phyloP scores from a whole-genome alignment of 129 eudicot species.

The Chrysanthemum seticuspe region DNA sequence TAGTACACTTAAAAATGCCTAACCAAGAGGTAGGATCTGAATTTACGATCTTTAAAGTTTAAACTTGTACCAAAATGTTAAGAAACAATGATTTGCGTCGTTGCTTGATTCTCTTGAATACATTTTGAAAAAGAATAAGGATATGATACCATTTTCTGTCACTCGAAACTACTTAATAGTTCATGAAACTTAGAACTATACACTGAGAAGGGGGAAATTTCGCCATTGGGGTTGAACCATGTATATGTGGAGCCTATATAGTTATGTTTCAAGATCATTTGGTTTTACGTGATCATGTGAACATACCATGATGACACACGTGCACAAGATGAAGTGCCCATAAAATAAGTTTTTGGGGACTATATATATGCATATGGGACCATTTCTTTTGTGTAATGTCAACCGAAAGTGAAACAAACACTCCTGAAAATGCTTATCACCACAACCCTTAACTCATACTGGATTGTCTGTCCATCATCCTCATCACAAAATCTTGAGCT shows the following conservation, averaged over 20 bases:
- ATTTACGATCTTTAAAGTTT: no score
- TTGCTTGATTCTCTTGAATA: neutral
- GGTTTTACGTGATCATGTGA: slow-evolving; percentile 28
- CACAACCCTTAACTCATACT: slow-evolving; percentile 11
- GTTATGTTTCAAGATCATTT: neutral
- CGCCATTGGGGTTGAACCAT: slow-evolving; percentile 1
- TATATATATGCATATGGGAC: slow-evolving; percentile 32
- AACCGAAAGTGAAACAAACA: slow-evolving; percentile 35
- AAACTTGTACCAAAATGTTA: no score
- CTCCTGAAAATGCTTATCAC: slow-evolving; percentile 21
- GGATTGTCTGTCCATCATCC: slow-evolving; percentile 21
- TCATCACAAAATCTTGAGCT: neutral
- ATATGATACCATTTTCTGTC: no score
- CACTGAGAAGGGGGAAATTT: neutral
- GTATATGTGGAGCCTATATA: neutral
- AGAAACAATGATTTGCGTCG: neutral
- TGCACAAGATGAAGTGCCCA: slow-evolving; percentile 23
- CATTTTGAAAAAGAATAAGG: no score
- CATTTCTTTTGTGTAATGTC: slow-evolving; percentile 23
- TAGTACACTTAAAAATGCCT: no score
- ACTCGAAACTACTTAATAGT: no score
- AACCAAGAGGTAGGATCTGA: no score
- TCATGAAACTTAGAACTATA: neutral
- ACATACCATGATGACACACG: slow-evolving; percentile 35
- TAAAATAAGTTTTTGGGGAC: slow-evolving; percentile 3